Evolutionary conservation across 208 protist genomes (phyloP), one percentile per base, ranked within the genome.

Genomic region (Trypanosoma cruzi): DNA sequence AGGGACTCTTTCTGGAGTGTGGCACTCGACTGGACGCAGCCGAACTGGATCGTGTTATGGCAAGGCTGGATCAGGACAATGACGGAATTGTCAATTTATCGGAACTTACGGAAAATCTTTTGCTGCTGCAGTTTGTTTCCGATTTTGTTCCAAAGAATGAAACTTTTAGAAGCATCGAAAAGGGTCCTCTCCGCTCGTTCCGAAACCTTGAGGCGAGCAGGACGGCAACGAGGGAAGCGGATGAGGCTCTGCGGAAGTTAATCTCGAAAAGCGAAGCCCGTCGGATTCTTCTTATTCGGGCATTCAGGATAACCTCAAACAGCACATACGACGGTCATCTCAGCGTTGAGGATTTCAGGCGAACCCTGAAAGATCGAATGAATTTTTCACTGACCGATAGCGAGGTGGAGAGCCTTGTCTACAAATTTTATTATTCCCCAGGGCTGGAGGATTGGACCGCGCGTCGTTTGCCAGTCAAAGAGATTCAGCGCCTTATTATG

Each of bases 71-170:
- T 68, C 59, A 68, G 20, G 85, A 98, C 70, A 77, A 88, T 8
- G 81, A 91, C 72, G 81, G 89, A n/a, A 80, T 79, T 75, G 84
- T 98, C 18, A 82, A 79, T 20, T 75, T 98, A 11, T 58, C 76
- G 29, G 92, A 96, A 32, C 95, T 98, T 62, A 83, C 75, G n/a
- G 81, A 95, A 69, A 64, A 87, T 49, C 77, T 97, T 54, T 70
- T 93, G 42, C 73, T 79, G 24, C 86, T 95, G 69, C 81, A 90
- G 75, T 92, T 97, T 54, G 75, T 90, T 32, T 89, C 92, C 1
- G 80, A 84, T 61, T 91, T 96, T 72, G 67, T 84, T 66, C 82
- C 84, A 16, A 79, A 64, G 16, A 69, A 67, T 56, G 49, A 80
- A 60, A 59, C 50, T 26, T 13, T 4, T 58, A 8, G 29, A 29